Evolutionary conservation across 148 eudicot genomes (phyloP).

Genomic region (Fagopyrum esculentum): DNA sequence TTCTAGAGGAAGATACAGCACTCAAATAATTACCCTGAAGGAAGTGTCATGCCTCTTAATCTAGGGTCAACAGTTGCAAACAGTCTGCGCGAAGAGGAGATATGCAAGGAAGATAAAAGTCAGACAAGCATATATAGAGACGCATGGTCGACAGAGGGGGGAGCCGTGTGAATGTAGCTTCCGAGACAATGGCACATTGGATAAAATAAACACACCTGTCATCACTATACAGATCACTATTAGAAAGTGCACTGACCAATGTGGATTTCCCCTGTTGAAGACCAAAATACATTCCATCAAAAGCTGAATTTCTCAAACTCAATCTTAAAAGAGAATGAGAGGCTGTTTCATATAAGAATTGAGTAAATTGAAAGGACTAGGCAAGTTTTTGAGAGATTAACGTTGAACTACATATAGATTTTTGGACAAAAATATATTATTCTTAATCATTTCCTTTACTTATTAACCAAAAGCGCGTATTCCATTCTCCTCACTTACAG

Average conservation of each 20-base stretch:
- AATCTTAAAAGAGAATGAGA: not conserved
- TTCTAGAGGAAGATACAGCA: not conserved
- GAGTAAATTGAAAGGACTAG: not conserved
- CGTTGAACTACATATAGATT: not conserved
- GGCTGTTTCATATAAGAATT: not conserved
- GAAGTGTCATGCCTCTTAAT: conserved; percentile 71
- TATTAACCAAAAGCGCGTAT: not conserved
- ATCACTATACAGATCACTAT: conserved; percentile 58
- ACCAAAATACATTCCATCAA: conserved; percentile 7
- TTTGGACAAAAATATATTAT: not conserved
- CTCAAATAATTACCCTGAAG: conserved; percentile 63
- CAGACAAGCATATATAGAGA: not conserved
- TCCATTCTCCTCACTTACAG: conserved; percentile 47
- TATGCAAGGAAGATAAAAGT: not conserved
- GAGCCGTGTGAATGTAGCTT: not conserved
- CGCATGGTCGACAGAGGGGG: not conserved
- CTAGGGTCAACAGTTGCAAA: conserved; percentile 96
- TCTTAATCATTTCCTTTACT: not conserved
- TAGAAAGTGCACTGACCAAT: conserved; percentile 67
- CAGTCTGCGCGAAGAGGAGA: conserved; percentile 42
- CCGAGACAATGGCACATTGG: not conserved
- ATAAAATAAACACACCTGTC: conserved; percentile 40
- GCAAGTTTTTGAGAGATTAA: not conserved
- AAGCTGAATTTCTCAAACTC: not conserved
- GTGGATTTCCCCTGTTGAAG: conserved; percentile 89